Base-by-base conservation (phyloP, 208 protist species). In the Crithidia fasciculata region DNA sequence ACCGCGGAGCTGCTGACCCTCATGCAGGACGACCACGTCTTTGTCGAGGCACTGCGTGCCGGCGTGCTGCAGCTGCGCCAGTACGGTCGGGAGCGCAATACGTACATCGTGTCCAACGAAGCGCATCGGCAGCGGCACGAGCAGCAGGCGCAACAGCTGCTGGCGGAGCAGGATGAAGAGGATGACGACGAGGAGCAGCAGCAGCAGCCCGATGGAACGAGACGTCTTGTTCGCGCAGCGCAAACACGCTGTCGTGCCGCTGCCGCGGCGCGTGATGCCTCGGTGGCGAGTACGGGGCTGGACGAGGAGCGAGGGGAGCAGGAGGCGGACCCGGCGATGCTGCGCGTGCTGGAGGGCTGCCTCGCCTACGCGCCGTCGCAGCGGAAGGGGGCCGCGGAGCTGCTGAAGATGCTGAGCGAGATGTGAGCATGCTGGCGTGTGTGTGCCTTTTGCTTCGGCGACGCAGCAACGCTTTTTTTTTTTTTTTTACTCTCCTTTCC, bases 281-380 rank as follows among this genome's bases (percentile, higher is more conserved):
- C 52, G 12, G 28, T 19, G 8, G 60, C 19, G 18, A 28, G 39
- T n/a, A 13, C 40, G 8, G 37, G 36, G 10, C 4, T n/a, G 39
- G 72, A 72, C 41, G 40, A 18, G 19, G 61, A 49, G 45, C 7
- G 45, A 67, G 69, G 36, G 5, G 64, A 43, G 19, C 15, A 18
- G 44, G 43, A 69, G 13, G 47, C 18, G 12, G 76, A 80, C 59
- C 53, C 67, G 8, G 50, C 57, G 12, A 61, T 87, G 67, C 45
- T 79, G 47, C 69, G 76, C 19, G 77, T 86, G 16, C 68, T 85
- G 37, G 59, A 82, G 60, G 61, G 73, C 62, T 87, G 82, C 66
- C 64, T 81, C 5, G 71, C 54, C 4, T 61, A 58, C 37, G 45
- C 75, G 12, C 77, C 79, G 0, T 6, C 54, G 4, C 39, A 77